phyloP scores from a whole-genome alignment of 345 rosid species.

The Hirschfeldia incana region DNA sequence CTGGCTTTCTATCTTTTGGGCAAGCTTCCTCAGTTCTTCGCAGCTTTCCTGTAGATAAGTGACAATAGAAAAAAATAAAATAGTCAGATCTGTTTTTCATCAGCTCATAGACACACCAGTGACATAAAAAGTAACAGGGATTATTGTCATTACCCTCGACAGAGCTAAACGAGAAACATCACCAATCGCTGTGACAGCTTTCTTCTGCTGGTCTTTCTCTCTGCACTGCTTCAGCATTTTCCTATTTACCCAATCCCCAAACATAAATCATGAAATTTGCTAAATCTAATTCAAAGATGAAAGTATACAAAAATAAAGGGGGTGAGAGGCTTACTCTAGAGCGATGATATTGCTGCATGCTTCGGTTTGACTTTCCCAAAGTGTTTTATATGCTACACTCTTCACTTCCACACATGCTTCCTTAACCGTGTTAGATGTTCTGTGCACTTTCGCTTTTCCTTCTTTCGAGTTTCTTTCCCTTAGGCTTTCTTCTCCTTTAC shows the following conservation, averaged over 20 bases:
- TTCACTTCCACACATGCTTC: slow-evolving; percentile 25
- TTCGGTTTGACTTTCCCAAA: slow-evolving; percentile 28
- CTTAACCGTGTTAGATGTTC: slow-evolving; percentile 8
- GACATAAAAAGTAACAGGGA: neutral
- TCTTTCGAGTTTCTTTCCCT: neutral
- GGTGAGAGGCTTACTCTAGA: slow-evolving; percentile 25
- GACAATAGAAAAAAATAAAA: neutral
- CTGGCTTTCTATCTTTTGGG: slow-evolving; percentile 29
- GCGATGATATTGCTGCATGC: slow-evolving; percentile 32
- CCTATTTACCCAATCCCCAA: slow-evolving; percentile 14
- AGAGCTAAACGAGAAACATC: slow-evolving; percentile 28
- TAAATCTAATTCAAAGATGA: slow-evolving; percentile 7
- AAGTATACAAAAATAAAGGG: neutral
- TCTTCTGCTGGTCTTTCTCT: slow-evolving; percentile 28
- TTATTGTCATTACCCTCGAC: slow-evolving; percentile 27
- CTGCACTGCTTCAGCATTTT: slow-evolving; percentile 34
- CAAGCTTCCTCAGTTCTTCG: slow-evolving; percentile 26
- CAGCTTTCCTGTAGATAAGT: slow-evolving; percentile 34
- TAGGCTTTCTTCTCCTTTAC: slow-evolving; percentile 11
- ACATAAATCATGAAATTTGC: slow-evolving; percentile 4
- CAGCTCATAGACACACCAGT: neutral
- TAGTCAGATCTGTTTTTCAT: slow-evolving; percentile 3
- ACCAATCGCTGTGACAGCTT: slow-evolving; percentile 14
- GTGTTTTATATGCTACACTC: slow-evolving; percentile 31
- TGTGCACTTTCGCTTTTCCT: neutral